These are phyloP conservation scores for Solanum neorickii DNA, from an alignment of 257 asterid species.

Conservation along the genomic window DNA sequence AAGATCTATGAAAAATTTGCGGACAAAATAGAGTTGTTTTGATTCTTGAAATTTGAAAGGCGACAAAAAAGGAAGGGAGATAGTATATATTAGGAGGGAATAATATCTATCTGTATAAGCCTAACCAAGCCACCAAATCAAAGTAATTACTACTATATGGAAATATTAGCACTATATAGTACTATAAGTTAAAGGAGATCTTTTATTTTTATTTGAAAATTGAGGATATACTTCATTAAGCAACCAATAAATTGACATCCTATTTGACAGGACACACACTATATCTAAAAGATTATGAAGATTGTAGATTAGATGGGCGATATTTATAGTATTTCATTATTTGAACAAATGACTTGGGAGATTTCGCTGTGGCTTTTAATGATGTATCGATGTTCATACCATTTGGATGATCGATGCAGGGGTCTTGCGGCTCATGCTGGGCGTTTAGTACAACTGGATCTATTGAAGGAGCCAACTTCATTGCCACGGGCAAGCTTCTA, in stretches of 20 bases:
- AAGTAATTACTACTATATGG: background rate
- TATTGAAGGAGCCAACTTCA: conserved; percentile 72
- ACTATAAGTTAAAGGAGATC: background rate
- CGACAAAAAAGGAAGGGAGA: too few relatives aligned
- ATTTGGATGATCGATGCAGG: conserved; percentile 19
- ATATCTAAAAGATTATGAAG: background rate
- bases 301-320: background rate
- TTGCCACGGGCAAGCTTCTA: conserved; percentile 62
- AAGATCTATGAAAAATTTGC: too few relatives aligned
- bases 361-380: background rate
- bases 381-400: background rate
- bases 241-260: background rate
- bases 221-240: background rate
- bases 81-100: too few relatives aligned
- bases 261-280: background rate
- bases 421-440: conserved; percentile 87
- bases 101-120: too few relatives aligned
- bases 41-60: too few relatives aligned
- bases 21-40: too few relatives aligned
- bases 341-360: background rate
- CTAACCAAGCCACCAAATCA: too few relatives aligned
- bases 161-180: background rate
- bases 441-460: conserved; percentile 89
- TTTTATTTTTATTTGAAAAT: background rate
- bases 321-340: background rate